Evolutionary conservation across 2,329 filamentous ascomycete genomes (phyloP), one percentile per base, ranked within the genome.

Genomic region (Pseudogymnoascus sp.): DNA sequence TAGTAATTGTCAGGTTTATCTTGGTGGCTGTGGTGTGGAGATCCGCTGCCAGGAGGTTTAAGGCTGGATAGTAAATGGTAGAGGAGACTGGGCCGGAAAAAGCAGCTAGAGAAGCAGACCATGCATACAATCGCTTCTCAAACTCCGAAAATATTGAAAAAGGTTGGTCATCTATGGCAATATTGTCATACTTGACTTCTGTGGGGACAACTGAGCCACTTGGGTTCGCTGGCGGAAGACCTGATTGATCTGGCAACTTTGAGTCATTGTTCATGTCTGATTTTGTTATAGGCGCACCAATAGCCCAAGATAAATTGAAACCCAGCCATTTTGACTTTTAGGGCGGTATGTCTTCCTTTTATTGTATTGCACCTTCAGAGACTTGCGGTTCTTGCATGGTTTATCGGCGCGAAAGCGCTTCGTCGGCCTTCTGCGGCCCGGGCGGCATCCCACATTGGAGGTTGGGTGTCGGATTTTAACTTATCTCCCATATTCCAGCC

Each of bases 1-100:
- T 67, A 5, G 70, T 72, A 2, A 71, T 65, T 2, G 69, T 71
- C 3, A 72, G 63, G 35, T 71, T 71, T 49, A 71, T 67, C 0
- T 68, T 58, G 21, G 68, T 70, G 7, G 65, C 59, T 2, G 70
- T 65, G 4, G 68, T 67, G 7, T 31, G 12, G 5, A 71, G 67
- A 39, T 69, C 66, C 3, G 21, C 41, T 2, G 68, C 66, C 45
- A 72, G 64, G 4, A 58, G 61, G 2, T 66, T 67, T 14, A 71
- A 65, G 14, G 69, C 67, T 3, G 70, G 69, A 35, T 68, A 71
- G 61, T 71, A 72, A 12, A 71, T 70, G 11, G 69, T 61, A 5
- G 59, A 33, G 6, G 65, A 63, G 29, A 66, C 41, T 12, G 67
- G 66, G 1, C 63, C 67, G 11, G 65, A 41, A 31, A 65, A 63